Evolutionary conservation across 371 early-diverging fungal genomes (phyloP).

Genomic region (Basidiobolus meristosporus): DNA sequence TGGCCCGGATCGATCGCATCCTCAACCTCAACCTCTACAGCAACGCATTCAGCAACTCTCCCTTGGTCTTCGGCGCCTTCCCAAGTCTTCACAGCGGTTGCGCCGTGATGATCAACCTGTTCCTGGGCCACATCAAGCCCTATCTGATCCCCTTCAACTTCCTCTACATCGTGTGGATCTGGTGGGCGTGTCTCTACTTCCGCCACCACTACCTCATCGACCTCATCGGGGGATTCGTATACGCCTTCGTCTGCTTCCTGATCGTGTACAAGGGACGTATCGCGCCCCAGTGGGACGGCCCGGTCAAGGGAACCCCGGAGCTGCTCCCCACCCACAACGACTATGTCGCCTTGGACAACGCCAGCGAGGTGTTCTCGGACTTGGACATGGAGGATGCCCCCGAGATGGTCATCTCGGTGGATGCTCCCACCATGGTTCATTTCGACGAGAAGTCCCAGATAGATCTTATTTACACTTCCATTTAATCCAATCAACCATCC

Average conservation of each 20-base stretch:
- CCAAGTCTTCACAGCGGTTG: conserved; percentile 55
- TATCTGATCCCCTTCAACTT: conserved; percentile 20
- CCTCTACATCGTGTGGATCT: conserved; percentile 40
- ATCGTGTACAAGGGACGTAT: too few relatives aligned
- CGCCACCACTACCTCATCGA: conserved; percentile 58
- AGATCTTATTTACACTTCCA: too few relatives aligned
- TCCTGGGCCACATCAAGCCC: conserved; percentile 24
- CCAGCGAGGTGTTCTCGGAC: too few relatives aligned
- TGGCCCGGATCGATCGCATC: conserved; percentile 44
- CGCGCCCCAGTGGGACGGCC: too few relatives aligned
- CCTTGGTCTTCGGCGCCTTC: conserved; percentile 59
- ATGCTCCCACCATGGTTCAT: too few relatives aligned
- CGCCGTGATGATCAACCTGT: conserved; percentile 41
- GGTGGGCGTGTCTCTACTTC: conserved; percentile 61
- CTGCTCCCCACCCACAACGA: too few relatives aligned
- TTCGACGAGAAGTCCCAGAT: too few relatives aligned
- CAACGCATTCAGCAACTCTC: conserved; percentile 41
- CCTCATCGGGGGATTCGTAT: conserved; percentile 47
- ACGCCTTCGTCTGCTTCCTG: conserved; percentile 17
- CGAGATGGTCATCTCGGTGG: too few relatives aligned
- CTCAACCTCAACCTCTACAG: conserved; percentile 40
- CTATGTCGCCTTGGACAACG: too few relatives aligned
- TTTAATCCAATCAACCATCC: too few relatives aligned
- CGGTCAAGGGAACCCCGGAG: too few relatives aligned
- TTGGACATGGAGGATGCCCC: too few relatives aligned